phyloP scores from a whole-genome alignment of 345 rosid species.

The Carallia pectinifolia region DNA sequence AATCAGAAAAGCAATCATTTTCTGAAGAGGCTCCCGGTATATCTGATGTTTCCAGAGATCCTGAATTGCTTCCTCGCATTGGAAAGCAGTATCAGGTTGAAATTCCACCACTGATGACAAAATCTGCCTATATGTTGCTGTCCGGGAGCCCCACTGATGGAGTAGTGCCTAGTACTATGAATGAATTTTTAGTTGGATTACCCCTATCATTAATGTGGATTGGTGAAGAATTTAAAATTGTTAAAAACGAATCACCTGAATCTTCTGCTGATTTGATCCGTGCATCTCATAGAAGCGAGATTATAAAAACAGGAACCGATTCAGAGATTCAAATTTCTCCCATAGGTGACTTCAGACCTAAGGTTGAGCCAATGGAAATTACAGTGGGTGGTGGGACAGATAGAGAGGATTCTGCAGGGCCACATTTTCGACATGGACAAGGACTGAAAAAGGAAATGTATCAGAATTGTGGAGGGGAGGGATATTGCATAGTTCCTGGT shows the following conservation, averaged over 20 bases:
- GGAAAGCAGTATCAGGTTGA: slow-evolving; percentile 56
- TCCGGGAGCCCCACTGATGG: slow-evolving; percentile 17
- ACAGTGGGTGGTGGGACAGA: slow-evolving; percentile 1
- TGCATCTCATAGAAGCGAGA: not conserved
- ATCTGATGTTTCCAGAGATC: slow-evolving; percentile 37
- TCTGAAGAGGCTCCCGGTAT: slow-evolving; percentile 33
- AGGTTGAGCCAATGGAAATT: slow-evolving; percentile 21
- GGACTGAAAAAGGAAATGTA: slow-evolving; percentile 17
- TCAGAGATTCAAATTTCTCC: not conserved
- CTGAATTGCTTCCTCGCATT: slow-evolving; percentile 53
- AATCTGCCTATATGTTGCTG: slow-evolving; percentile 17
- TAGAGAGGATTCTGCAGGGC: slow-evolving; percentile 4
- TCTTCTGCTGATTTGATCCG: not conserved
- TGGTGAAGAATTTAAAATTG: slow-evolving; percentile 3
- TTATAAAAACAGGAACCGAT: not conserved
- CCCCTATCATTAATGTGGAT: slow-evolving; percentile 16
- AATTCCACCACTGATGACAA: slow-evolving; percentile 39
- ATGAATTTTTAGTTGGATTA: slow-evolving; percentile 6
- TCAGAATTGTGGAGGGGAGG: slow-evolving; percentile 12
- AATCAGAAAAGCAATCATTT: slow-evolving; percentile 30
- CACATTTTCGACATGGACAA: slow-evolving; percentile 18
- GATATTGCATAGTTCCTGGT: slow-evolving; percentile 40
- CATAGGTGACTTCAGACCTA: slow-evolving; percentile 14
- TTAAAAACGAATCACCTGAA: not conserved
- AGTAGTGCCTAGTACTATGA: slow-evolving; percentile 6